Percentiles rank a stretch among this genome's conserved stretches.
Evolutionary conservation across 805 yeast genomes (phyloP).

Genomic region (Lipomyces japonicus): DNA sequence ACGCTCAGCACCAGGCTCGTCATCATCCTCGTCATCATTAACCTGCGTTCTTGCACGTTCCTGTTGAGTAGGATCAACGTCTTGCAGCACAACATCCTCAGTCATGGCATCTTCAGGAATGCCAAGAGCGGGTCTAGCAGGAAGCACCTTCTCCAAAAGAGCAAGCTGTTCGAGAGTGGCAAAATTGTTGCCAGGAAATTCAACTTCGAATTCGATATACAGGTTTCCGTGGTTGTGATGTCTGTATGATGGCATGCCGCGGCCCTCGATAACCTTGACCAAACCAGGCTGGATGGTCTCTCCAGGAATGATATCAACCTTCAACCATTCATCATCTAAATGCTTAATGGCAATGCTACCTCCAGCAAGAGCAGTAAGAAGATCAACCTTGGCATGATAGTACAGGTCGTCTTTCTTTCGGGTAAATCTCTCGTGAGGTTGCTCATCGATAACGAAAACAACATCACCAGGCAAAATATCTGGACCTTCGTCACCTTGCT

Average conservation of each 20-base stretch:
- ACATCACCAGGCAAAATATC: constrained; percentile 96
- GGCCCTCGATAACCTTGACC: constrained; percentile 76
- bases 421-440: constrained; percentile 74
- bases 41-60: constrained; percentile 36
- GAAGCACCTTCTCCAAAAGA: constrained; percentile 70
- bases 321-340: constrained; percentile 85
- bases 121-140: constrained; percentile 59
- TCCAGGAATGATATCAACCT: constrained; percentile 80
- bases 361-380: constrained; percentile 93
- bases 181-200: constrained; percentile 77
- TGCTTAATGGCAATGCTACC: constrained; percentile 87
- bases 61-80: constrained; percentile 64
- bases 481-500: constrained; percentile 98
- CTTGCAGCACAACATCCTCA: constrained; percentile 74
- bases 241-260: constrained; percentile 96
- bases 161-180: constrained; percentile 65
- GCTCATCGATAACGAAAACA: constrained; percentile 84
- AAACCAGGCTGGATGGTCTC: constrained; percentile 85
- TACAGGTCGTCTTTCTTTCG: constrained; percentile 87
- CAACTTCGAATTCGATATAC: constrained; percentile 77
- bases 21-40: constrained; percentile 45
- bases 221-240: constrained; percentile 86
- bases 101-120: constrained; percentile 72
- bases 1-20: constrained; percentile 63
- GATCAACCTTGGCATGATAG: constrained; percentile 82